These are phyloP conservation scores for Pleurotus giganteus DNA, from an alignment of 768 basidiomycete genomes.

Conservation along the genomic window DNA sequence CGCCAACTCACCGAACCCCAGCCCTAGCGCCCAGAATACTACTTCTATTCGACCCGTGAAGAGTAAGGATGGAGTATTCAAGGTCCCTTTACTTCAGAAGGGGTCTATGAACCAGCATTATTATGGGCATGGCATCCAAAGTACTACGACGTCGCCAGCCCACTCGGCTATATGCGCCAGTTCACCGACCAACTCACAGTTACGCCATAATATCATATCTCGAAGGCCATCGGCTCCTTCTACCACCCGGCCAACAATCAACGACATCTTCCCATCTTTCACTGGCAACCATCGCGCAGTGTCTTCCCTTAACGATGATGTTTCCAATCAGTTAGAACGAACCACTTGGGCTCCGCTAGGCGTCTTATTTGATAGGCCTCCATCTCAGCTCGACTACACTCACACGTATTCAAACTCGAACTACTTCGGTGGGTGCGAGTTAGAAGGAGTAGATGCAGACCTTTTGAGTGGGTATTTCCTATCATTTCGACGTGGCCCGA, in stretches of 20 bases:
- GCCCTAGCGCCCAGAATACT: too few species aligned
- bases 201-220: neutral
- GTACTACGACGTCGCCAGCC: slow-evolving; percentile 2
- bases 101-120: neutral
- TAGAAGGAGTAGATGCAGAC: slow-evolving; percentile 1
- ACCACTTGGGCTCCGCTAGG: neutral
- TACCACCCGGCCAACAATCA: neutral
- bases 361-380: neutral
- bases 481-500: neutral
- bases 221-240: slow-evolving; percentile 8
- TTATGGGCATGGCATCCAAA: neutral
- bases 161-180: slow-evolving; percentile 8
- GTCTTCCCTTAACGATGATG: neutral
- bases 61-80: slow-evolving; percentile 1
- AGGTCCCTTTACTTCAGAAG: slow-evolving; percentile 1
- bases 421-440: neutral
- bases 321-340: too few species aligned
- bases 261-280: neutral
- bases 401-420: neutral
- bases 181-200: neutral
- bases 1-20: neutral
- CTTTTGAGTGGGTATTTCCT: neutral
- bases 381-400: slow-evolving; percentile 8
- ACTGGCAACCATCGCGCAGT: neutral
- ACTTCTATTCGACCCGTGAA: neutral